Base-by-base conservation (phyloP, 1,284 basidiomycete genomes). In the Omphalotus olearius region DNA sequence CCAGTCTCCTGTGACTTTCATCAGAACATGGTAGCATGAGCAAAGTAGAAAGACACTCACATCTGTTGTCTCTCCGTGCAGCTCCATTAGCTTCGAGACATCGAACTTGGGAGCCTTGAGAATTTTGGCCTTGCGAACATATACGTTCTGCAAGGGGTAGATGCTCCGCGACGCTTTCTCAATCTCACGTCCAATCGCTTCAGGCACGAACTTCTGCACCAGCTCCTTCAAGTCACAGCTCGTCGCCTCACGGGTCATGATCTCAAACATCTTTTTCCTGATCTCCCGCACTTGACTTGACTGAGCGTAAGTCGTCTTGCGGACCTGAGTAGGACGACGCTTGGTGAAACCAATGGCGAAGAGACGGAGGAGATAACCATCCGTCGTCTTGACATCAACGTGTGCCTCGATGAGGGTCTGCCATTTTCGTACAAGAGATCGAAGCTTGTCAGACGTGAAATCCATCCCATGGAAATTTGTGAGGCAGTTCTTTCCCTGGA, bases 391-490 rank as follows among this genome's bases (percentile, higher is more conserved):
- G 67, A 99, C 93, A 70, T 99, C 97, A 70, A 98, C 91, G 72
- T 95, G 90, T 50, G 96, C 96, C 80, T 99, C 96, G 67, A 99
- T 95, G 67, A 99, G 89, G 37, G 94, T 87, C 78, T 99, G 97
- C 97, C 97, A 99, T 79, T 99, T 99, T 73, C 96, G 93, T 64
- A 99, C 97, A 66, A 99, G 93, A 54, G 97, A 99, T 60, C 97
- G 94, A 62, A 99, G 88, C 79, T 99, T 99, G 88, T 99, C 97
- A 59, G 94, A 97, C 59, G 97, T 99, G 80, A 99, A 98, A 80
- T 97, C 93, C 97, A 99, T 99, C 70, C 96, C 97, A 78, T 96
- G 91, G 90, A 99, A 99, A 78, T 96, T 98, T 73, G 97, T 98
- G 54, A 99, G 83, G 82, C 95, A 98, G 83, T 92, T 96, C 82